These are phyloP conservation scores for Pseudogymnoascus sp. DNA, from an alignment of 2,329 filamentous ascomycete species.

Conservation along the genomic window DNA sequence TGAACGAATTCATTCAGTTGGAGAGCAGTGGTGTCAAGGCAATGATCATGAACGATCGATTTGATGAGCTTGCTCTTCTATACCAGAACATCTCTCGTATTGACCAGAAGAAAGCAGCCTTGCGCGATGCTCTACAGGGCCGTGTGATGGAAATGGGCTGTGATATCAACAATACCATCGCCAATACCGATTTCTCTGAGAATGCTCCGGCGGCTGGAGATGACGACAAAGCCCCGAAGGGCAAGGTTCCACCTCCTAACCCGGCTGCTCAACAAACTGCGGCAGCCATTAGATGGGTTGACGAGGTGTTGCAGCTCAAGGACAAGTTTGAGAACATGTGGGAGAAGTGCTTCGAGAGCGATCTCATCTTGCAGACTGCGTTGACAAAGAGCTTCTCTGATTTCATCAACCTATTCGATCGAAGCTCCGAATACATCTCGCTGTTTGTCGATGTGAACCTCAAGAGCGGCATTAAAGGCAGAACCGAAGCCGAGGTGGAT, in stretches of 20 bases:
- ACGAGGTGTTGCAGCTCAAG: slow-evolving; percentile 78
- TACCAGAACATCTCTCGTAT: slow-evolving; percentile 73
- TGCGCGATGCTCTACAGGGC: slow-evolving; percentile 62
- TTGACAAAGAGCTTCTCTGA: slow-evolving; percentile 81
- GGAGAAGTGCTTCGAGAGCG: slow-evolving; percentile 61
- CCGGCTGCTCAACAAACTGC: slow-evolving; percentile 70
- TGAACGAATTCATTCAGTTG: slow-evolving; percentile 74
- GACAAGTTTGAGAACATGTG: slow-evolving; percentile 82
- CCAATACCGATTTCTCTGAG: slow-evolving; percentile 45
- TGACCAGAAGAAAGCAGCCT: slow-evolving; percentile 60
- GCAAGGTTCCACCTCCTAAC: slow-evolving; percentile 41
- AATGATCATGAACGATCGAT: slow-evolving; percentile 86
- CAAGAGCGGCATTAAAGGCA: slow-evolving; percentile 87
- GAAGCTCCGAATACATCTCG: slow-evolving; percentile 86
- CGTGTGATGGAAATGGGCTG: slow-evolving; percentile 71
- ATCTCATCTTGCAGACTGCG: slow-evolving; percentile 70
- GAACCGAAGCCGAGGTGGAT: slow-evolving; percentile 83
- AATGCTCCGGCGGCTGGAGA: slow-evolving; percentile 30
- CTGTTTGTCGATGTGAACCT: slow-evolving; percentile 95
- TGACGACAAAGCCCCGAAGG: slow-evolving; percentile 39
- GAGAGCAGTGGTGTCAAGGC: slow-evolving; percentile 74
- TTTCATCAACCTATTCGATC: slow-evolving; percentile 84
- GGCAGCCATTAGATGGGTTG: slow-evolving; percentile 89
- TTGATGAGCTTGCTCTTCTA: slow-evolving; percentile 69
- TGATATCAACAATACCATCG: slow-evolving; percentile 66